Evolutionary conservation across 768 basidiomycete species (phyloP).

Genomic region (Polyporus arcularius): DNA sequence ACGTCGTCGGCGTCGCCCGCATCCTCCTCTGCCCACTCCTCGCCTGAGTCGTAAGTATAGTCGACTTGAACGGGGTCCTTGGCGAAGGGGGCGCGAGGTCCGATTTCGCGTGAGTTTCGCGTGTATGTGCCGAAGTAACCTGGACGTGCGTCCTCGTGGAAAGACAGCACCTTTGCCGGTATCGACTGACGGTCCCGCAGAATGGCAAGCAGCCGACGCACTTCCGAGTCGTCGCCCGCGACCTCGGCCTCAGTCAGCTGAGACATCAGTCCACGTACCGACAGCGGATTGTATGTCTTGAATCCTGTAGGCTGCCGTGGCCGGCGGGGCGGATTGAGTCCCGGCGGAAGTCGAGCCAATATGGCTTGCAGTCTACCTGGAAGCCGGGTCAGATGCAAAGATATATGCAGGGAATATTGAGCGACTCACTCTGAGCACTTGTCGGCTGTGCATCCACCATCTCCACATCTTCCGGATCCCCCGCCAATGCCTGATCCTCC

Average conservation of each 20-base stretch:
- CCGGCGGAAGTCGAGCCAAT: conserved; percentile 19
- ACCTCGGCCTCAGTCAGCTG: conserved; percentile 79
- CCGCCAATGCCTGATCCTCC: conserved; percentile 1
- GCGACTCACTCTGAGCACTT: conserved; percentile 42
- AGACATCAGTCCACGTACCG: conserved; percentile 53
- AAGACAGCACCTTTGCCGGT: conserved; percentile 82
- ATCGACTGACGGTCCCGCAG: conserved; percentile 63
- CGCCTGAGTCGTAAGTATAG: conserved; percentile 92
- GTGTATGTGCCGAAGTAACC: conserved; percentile 97
- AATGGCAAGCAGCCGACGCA: conserved; percentile 61
- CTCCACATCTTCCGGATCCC: conserved; percentile 23
- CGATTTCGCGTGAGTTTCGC: conserved; percentile 71
- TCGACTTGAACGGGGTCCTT: conserved; percentile 78
- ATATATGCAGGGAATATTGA: not conserved
- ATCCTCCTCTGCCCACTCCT: conserved; percentile 93
- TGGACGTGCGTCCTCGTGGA: conserved; percentile 81
- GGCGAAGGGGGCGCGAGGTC: conserved; percentile 81
- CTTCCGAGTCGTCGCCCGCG: conserved; percentile 66
- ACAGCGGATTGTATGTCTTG: conserved; percentile 34
- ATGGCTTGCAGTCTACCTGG: conserved; percentile 26
- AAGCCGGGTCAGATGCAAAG: not conserved
- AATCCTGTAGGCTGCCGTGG: conserved; percentile 27
- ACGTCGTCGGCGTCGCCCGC: conserved; percentile 77
- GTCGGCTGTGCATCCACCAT: conserved; percentile 31
- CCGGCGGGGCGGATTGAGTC: conserved; percentile 29